phyloP scores from a whole-genome alignment of 768 basidiomycete species.

The Phlebiopsis gigantea region DNA sequence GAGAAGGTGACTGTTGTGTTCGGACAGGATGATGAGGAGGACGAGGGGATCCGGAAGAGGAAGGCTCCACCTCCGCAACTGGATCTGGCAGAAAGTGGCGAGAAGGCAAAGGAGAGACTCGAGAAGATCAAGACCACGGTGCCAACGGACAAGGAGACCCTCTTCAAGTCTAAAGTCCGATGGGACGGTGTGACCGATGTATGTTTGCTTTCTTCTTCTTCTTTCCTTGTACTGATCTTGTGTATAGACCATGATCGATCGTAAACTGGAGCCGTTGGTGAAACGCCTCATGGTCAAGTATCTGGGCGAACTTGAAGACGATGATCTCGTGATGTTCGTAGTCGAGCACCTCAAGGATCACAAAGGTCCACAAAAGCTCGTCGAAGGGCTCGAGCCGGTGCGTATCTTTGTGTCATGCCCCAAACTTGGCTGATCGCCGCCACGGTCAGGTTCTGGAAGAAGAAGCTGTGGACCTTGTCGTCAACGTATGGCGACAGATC shows the following conservation, averaged over 20 bases:
- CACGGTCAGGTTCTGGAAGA: conserved; percentile 78
- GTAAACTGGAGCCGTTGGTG: conserved; percentile 81
- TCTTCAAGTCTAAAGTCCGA: conserved; percentile 82
- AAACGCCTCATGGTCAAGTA: conserved; percentile 81
- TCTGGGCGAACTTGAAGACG: conserved; percentile 89
- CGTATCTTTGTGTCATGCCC: conserved; percentile 28
- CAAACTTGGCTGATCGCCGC: neutral
- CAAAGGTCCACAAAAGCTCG: conserved; percentile 76
- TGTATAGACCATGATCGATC: conserved; percentile 69
- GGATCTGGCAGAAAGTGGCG: conserved; percentile 79
- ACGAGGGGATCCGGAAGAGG: conserved; percentile 68
- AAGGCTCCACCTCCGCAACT: conserved; percentile 86
- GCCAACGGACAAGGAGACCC: conserved; percentile 68
- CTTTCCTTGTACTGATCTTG: conserved; percentile 14
- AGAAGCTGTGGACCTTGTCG: conserved; percentile 76
- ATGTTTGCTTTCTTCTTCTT: conserved; percentile 25
- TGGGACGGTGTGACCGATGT: conserved; percentile 93
- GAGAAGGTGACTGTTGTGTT: conserved; percentile 55
- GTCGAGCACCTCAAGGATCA: conserved; percentile 91
- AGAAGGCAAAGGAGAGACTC: conserved; percentile 73
- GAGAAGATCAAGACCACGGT: conserved; percentile 73
- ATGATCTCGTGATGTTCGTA: conserved; percentile 91
- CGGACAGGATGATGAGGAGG: conserved; percentile 86
- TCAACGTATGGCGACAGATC: conserved; percentile 84
- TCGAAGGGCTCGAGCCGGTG: conserved; percentile 90